phyloP scores from a whole-genome alignment of 768 basidiomycete genomes.

The Panus rudis region DNA sequence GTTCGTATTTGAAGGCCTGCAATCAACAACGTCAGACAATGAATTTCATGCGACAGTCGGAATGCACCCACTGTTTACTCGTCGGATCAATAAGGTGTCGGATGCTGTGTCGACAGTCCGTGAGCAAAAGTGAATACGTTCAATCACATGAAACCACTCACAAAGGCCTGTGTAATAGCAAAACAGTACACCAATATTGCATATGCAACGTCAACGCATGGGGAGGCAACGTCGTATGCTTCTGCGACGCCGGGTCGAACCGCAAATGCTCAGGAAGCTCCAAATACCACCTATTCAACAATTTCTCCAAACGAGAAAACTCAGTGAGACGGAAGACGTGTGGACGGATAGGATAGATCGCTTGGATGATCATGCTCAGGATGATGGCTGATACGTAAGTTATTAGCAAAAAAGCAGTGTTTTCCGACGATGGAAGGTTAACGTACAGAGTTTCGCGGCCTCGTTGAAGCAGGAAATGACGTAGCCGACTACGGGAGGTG shows the following conservation, averaged over 20 bases:
- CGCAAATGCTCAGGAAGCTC: constrained; percentile 64
- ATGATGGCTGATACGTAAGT: constrained; percentile 46
- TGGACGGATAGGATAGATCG: constrained; percentile 62
- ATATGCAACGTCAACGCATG: constrained; percentile 72
- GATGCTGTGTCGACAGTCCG: constrained; percentile 24
- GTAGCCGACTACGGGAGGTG: constrained; percentile 35
- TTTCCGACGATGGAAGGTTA: constrained; percentile 8
- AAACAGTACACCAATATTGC: constrained; percentile 79
- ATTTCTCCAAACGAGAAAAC: constrained; percentile 47
- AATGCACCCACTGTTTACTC: constrained; percentile 12
- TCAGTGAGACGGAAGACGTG: constrained; percentile 51
- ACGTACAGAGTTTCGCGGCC: constrained; percentile 63
- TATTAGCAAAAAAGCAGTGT: constrained; percentile 4
- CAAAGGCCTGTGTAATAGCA: constrained; percentile 77
- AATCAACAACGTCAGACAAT: neutral
- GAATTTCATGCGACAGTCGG: too few relatives aligned
- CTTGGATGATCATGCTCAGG: constrained; percentile 60
- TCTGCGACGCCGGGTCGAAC: constrained; percentile 45
- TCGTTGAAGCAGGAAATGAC: constrained; percentile 74
- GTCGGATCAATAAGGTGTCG: constrained; percentile 17
- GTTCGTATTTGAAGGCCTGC: constrained; percentile 11
- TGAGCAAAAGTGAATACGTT: neutral
- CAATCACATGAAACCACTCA: constrained; percentile 30
- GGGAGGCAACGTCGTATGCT: constrained; percentile 42
- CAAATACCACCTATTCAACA: constrained; percentile 69